Conservation (phyloP, 179 eudicot species). For the Gypsophila paniculata region DNA sequence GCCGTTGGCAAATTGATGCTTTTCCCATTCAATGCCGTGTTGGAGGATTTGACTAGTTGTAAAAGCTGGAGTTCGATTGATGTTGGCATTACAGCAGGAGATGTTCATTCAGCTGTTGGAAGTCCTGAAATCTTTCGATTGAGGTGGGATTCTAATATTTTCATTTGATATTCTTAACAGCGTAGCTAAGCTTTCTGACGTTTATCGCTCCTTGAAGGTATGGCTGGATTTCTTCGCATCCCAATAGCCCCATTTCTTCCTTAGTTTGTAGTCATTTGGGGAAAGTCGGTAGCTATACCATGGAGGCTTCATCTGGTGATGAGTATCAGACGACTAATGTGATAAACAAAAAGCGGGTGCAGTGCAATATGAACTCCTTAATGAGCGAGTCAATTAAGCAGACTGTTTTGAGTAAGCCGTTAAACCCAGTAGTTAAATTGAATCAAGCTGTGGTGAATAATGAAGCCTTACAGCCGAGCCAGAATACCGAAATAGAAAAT, state of each 20-base stretch:
- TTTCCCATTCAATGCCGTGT: conserved; percentile 28
- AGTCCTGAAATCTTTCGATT: conserved; percentile 38
- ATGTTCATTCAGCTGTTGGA: conserved; percentile 37
- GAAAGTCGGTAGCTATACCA: conserved; percentile 20
- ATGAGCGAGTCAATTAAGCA: conserved; percentile 30
- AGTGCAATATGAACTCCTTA: conserved; percentile 21
- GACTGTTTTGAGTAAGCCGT: conserved; percentile 25
- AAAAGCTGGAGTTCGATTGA: conserved; percentile 37
- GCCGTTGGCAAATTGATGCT: conserved; percentile 40
- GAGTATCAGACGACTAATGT: conserved; percentile 13
- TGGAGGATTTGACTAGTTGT: conserved; percentile 21
- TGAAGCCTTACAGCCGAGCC: conserved; percentile 27
- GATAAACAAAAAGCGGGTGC: conserved; percentile 21
- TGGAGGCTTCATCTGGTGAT: conserved; percentile 27
- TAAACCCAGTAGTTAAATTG: conserved; percentile 25
- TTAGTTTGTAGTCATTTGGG: conserved; percentile 15
- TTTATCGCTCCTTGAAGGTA: conserved; percentile 35
- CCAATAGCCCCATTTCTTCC: conserved; percentile 22
- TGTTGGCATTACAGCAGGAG: conserved; percentile 28
- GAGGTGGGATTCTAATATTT: conserved; percentile 27
- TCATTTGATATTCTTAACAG: neutral
- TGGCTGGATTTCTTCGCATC: conserved; percentile 37
- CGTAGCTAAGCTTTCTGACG: conserved; percentile 15
- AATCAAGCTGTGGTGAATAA: conserved; percentile 21
- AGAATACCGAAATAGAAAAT: conserved; percentile 25